Evolutionary conservation across 2,329 filamentous ascomycete species (phyloP).

Genomic region (Aspergillus thermomutatus): DNA sequence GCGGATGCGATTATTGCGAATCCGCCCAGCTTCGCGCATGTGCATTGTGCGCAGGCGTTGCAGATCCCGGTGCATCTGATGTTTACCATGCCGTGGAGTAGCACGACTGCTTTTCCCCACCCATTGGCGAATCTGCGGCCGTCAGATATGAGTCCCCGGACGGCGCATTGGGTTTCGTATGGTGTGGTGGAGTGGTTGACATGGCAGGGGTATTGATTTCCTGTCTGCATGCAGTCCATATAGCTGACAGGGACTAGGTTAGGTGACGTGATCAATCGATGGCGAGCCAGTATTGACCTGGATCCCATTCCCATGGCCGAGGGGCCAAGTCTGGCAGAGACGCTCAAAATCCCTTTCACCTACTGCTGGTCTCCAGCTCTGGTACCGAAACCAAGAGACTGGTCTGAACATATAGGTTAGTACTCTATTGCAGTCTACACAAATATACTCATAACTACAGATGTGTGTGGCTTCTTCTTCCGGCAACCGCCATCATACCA

Average conservation of each 20-base stretch:
- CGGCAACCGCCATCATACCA: conserved; percentile 34
- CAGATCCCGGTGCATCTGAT: conserved; percentile 51
- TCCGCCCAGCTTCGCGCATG: conserved; percentile 51
- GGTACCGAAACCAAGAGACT: conserved; percentile 41
- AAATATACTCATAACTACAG: conserved; percentile 4
- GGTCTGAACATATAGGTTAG: conserved; percentile 36
- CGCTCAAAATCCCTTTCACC: conserved; percentile 41
- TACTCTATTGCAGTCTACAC: not conserved
- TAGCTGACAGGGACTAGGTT: conserved; percentile 23
- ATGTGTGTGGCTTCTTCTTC: conserved; percentile 49
- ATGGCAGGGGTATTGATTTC: conserved; percentile 45
- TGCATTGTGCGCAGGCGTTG: conserved; percentile 52
- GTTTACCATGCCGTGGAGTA: conserved; percentile 53
- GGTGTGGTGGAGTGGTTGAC: conserved; percentile 48
- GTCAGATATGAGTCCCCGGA: conserved; percentile 28
- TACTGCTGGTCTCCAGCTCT: conserved; percentile 46
- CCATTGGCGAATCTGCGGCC: conserved; percentile 48
- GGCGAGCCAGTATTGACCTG: conserved; percentile 39
- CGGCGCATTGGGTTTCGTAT: conserved; percentile 47
- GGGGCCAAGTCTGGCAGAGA: conserved; percentile 35
- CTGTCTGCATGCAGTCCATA: too few species aligned
- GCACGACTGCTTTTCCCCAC: conserved; percentile 46
- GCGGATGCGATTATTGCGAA: conserved; percentile 56
- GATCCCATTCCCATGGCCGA: conserved; percentile 36
- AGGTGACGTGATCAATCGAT: conserved; percentile 47